Conservation (phyloP, 192 early-diverging fungal species). For the Geosiphon pyriformis region DNA sequence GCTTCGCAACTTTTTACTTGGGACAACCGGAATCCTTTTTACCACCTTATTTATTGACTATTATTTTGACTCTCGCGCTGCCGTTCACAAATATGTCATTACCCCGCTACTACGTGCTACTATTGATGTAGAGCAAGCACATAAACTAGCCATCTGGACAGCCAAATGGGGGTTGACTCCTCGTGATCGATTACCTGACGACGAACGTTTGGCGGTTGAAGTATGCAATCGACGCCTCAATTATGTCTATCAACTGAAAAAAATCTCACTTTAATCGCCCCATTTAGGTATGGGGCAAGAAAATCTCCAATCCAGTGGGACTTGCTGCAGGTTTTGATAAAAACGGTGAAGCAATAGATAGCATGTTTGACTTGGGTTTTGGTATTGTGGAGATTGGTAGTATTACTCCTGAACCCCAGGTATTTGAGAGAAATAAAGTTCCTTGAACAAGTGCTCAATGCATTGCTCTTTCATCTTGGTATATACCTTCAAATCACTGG, state of each 20-base stretch:
- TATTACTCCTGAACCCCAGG: constrained; percentile 80
- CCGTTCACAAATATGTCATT: constrained; percentile 55
- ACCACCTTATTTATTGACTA: constrained; percentile 49
- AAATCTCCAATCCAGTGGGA: constrained; percentile 71
- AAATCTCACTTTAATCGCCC: not conserved
- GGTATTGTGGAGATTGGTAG: constrained; percentile 87
- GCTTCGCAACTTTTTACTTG: constrained; percentile 37
- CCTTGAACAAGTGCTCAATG: no score
- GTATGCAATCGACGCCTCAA: no score
- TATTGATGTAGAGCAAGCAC: constrained; percentile 71
- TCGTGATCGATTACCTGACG: constrained; percentile 53
- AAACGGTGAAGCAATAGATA: constrained; percentile 82
- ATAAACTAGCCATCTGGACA: constrained; percentile 57
- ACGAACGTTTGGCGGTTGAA: constrained; percentile 43
- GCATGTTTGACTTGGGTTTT: constrained; percentile 79
- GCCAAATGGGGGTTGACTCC: constrained; percentile 61
- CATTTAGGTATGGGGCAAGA: constrained; percentile 66
- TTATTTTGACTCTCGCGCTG: constrained; percentile 68
- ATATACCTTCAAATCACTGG: not conserved
- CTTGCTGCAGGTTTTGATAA: constrained; percentile 92
- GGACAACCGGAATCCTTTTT: constrained; percentile 33
- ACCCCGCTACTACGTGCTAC: constrained; percentile 64
- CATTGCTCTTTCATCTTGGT: no score
- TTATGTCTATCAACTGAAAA: no score
- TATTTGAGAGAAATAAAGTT: constrained; percentile 16